Evolutionary conservation across 2,329 filamentous ascomycete species (phyloP).

Genomic region (Fusarium sp.): DNA sequence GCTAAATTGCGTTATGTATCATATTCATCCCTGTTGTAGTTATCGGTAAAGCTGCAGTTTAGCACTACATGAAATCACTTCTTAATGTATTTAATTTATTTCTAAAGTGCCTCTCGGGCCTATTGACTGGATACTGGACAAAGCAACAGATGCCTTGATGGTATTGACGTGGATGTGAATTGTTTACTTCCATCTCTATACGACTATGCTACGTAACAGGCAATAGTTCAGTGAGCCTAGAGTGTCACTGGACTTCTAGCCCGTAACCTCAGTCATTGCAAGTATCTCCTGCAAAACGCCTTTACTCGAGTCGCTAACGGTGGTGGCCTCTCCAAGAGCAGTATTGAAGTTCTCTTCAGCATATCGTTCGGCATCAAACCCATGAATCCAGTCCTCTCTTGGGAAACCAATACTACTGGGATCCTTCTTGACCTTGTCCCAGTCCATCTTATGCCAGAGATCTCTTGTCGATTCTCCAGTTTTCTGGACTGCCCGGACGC

Average conservation of each 20-base stretch:
- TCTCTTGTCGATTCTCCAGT: slow-evolving; percentile 40
- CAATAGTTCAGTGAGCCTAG: too few relatives aligned
- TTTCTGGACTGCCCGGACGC: slow-evolving; percentile 38
- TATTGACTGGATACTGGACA: too few relatives aligned
- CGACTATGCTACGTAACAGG: too few relatives aligned
- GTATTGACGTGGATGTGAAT: too few relatives aligned
- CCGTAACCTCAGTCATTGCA: background rate
- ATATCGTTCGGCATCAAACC: slow-evolving; percentile 36
- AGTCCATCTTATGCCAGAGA: slow-evolving; percentile 42
- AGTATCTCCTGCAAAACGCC: background rate
- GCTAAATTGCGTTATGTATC: too few relatives aligned
- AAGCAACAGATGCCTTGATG: too few relatives aligned
- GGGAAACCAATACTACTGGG: slow-evolving; percentile 32
- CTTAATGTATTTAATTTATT: too few relatives aligned
- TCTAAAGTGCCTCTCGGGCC: too few relatives aligned
- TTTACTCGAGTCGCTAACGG: background rate
- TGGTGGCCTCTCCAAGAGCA: background rate
- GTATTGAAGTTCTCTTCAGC: slow-evolving; percentile 37
- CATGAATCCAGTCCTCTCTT: slow-evolving; percentile 40
- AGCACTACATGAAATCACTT: too few relatives aligned
- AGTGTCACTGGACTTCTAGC: background rate
- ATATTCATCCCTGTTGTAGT: too few relatives aligned
- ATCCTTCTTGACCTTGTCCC: slow-evolving; percentile 31
- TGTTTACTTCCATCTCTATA: too few relatives aligned
- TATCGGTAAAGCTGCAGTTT: too few relatives aligned